A percentile compares a stretch with the other conserved stretches of the same genome.
These are phyloP conservation scores for Glebionis coronaria DNA, from an alignment of 129 eudicot species.

Conservation along the genomic window DNA sequence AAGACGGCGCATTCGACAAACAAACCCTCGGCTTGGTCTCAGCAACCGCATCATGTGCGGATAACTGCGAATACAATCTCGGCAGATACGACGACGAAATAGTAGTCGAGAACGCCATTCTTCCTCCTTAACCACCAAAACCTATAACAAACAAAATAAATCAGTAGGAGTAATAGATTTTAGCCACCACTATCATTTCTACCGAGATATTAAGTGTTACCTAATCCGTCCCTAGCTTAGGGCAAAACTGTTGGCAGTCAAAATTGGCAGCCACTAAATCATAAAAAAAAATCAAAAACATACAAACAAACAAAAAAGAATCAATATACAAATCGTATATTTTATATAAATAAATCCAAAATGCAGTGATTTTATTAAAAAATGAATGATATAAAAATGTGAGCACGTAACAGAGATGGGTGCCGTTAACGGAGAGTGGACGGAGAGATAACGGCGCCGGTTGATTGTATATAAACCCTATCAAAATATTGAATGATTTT, in stretches of 20 bases:
- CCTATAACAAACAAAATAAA: constrained; percentile 6
- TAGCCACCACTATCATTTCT: constrained; percentile 1
- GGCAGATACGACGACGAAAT: constrained; percentile 36
- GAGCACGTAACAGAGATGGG: background rate
- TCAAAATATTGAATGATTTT: too few species aligned
- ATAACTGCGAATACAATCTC: constrained; percentile 17
- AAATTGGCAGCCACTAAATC: constrained; percentile 14
- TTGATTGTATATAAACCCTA: too few species aligned
- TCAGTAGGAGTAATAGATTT: constrained; percentile 2
- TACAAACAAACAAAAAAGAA: background rate
- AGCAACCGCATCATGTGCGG: constrained; percentile 15
- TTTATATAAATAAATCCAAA: background rate
- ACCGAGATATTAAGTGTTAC: background rate
- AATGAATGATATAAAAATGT: too few species aligned
- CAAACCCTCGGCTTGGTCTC: constrained; percentile 26
- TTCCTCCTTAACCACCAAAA: background rate
- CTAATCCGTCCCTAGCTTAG: background rate
- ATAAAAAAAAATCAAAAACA: background rate
- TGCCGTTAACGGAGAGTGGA: constrained; percentile 11
- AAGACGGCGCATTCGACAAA: constrained; percentile 27
- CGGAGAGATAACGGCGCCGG: background rate
- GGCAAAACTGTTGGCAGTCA: background rate
- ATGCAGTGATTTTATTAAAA: background rate
- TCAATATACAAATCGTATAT: background rate
- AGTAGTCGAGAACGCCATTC: constrained; percentile 39